phyloP scores from a whole-genome alignment of 2,329 filamentous ascomycete genomes.

The Stromatinia cepivora region DNA sequence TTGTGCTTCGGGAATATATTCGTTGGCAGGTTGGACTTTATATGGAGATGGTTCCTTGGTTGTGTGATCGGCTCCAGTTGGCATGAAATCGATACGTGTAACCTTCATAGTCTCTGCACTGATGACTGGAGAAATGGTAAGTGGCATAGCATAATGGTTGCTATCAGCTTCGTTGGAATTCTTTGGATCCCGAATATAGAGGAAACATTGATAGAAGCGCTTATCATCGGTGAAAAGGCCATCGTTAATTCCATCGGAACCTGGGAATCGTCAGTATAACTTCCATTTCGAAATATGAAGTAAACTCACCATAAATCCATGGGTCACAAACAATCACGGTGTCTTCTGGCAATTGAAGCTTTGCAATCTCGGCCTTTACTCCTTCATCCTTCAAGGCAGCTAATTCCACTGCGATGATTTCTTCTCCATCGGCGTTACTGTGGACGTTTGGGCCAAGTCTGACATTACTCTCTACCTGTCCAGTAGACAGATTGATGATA shows the following conservation, averaged over 20 bases:
- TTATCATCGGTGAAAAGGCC: conserved; percentile 47
- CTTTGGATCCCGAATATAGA: conserved; percentile 64
- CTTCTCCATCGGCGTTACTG: conserved; percentile 58
- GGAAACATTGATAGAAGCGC: conserved; percentile 61
- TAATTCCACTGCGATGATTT: conserved; percentile 59
- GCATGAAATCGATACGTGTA: conserved; percentile 67
- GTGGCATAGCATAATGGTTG: conserved; percentile 68
- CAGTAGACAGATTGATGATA: conserved; percentile 51
- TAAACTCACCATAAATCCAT: conserved; percentile 59
- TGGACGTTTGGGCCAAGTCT: conserved; percentile 60
- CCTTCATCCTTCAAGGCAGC: conserved; percentile 54
- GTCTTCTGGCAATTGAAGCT: conserved; percentile 61
- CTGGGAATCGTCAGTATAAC: conserved; percentile 37
- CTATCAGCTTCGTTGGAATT: conserved; percentile 61
- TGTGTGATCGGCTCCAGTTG: conserved; percentile 64
- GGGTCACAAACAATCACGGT: conserved; percentile 60
- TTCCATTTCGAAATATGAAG: background rate
- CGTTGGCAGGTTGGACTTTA: conserved; percentile 56
- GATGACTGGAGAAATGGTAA: conserved; percentile 65
- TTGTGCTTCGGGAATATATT: conserved; percentile 66
- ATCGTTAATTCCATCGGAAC: conserved; percentile 53
- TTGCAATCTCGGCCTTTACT: conserved; percentile 61
- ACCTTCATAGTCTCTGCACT: conserved; percentile 63
- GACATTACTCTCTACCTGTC: conserved; percentile 55
- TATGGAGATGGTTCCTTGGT: conserved; percentile 57